Evolutionary conservation across 2,329 filamentous ascomycete species (phyloP).

Genomic region (Aureobasidium sp.): DNA sequence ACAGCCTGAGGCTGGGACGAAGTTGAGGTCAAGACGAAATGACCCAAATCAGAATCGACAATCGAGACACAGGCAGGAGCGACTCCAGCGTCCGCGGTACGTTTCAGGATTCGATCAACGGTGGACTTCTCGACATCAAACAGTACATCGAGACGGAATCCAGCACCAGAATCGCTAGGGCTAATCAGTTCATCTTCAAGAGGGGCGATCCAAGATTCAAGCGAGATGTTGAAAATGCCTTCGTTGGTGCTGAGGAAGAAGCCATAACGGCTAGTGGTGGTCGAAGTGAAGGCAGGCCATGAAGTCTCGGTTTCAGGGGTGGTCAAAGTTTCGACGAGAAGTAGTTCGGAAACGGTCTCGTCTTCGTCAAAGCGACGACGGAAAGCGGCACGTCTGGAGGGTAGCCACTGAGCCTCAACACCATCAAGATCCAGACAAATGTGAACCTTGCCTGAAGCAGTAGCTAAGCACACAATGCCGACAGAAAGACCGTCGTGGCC

Average conservation of each 20-base stretch:
- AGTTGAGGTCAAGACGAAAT: conserved; percentile 45
- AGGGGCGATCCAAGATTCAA: conserved; percentile 47
- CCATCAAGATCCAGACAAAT: conserved; percentile 54
- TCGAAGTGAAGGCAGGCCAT: conserved; percentile 47
- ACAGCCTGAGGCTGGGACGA: conserved; percentile 41
- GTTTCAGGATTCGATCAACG: conserved; percentile 38
- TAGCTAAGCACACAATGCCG: conserved; percentile 50
- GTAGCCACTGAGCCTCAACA: conserved; percentile 55
- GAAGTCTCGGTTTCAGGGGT: conserved; percentile 18
- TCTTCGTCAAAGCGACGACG: conserved; percentile 16
- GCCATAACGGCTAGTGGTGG: conserved; percentile 44
- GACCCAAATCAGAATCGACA: conserved; percentile 48
- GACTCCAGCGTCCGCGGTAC: conserved; percentile 25
- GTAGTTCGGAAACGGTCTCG: conserved; percentile 18
- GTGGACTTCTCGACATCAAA: conserved; percentile 43
- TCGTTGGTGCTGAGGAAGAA: conserved; percentile 49
- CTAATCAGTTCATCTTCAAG: conserved; percentile 49
- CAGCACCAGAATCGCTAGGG: conserved; percentile 41
- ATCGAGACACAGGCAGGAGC: conserved; percentile 39
- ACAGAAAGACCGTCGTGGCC: conserved; percentile 43
- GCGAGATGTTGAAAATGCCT: conserved; percentile 46
- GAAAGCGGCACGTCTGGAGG: conserved; percentile 24
- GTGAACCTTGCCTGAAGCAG: conserved; percentile 46
- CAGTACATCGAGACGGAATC: conserved; percentile 48
- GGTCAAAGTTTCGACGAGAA: conserved; percentile 34